Conservation (phyloP, 192 early-diverging fungal genomes). For the Geranomyces michiganensis region DNA sequence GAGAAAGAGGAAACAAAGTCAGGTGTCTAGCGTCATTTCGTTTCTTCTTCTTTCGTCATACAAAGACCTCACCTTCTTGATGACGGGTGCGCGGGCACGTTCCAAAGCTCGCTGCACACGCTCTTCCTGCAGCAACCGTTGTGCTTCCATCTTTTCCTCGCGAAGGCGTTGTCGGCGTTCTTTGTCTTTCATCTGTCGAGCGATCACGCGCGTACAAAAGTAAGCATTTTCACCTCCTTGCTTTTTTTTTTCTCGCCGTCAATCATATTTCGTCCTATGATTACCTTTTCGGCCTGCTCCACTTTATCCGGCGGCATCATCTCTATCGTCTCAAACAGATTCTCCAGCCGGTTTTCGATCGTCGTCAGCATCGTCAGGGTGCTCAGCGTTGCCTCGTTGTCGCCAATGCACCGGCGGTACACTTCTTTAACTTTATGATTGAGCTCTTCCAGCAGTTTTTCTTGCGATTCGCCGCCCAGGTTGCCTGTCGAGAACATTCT, state of each 20-base stretch:
- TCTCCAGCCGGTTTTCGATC: conserved; percentile 63
- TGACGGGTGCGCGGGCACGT: conserved; percentile 62
- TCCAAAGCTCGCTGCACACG: conserved; percentile 59
- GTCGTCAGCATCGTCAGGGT: conserved; percentile 62
- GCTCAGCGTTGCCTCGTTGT: conserved; percentile 57
- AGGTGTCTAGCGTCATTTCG: neutral
- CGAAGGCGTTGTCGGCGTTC: conserved; percentile 57
- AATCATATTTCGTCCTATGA: neutral
- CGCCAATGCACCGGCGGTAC: conserved; percentile 58
- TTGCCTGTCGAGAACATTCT: conserved; percentile 51
- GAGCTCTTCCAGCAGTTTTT: conserved; percentile 57
- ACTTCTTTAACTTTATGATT: conserved; percentile 64
- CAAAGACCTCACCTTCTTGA: conserved; percentile 52
- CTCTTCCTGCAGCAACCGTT: conserved; percentile 58
- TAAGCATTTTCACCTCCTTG: neutral
- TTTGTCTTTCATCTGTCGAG: conserved; percentile 58
- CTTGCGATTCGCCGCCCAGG: conserved; percentile 57
- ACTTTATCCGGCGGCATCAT: conserved; percentile 63
- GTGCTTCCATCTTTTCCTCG: conserved; percentile 62
- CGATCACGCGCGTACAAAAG: neutral
- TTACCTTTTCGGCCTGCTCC: conserved; percentile 64
- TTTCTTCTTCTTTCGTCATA: neutral
- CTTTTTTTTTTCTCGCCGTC: neutral
- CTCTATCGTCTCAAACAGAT: conserved; percentile 63
- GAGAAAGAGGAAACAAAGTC: neutral